phyloP scores from a whole-genome alignment of 495 filamentous ascomycete genomes.

The Cetradonia linearis region DNA sequence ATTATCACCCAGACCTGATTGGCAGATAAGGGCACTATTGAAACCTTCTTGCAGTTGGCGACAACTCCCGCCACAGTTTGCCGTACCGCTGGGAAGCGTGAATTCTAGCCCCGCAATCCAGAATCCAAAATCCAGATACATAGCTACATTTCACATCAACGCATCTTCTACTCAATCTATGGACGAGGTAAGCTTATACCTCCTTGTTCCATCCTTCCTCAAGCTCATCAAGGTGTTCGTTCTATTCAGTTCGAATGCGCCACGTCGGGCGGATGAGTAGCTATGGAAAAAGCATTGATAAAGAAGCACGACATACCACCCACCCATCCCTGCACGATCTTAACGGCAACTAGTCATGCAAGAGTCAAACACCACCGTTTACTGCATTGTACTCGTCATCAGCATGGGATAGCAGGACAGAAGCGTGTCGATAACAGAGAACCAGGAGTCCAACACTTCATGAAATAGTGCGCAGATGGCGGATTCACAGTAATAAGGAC shows the following conservation, averaged over 20 bases:
- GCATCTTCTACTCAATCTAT: background rate
- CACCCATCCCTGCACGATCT: constrained; percentile 16
- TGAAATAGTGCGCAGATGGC: too few species aligned
- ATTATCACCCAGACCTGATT: constrained; percentile 3
- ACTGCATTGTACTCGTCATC: constrained; percentile 17
- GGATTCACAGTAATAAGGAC: too few species aligned
- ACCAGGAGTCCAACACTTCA: background rate
- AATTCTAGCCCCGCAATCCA: background rate
- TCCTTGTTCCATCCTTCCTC: background rate
- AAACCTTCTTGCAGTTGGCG: constrained; percentile 14
- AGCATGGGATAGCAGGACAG: constrained; percentile 3
- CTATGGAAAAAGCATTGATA: background rate
- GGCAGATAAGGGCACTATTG: constrained; percentile 12
- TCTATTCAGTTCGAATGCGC: background rate
- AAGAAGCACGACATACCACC: constrained; percentile 8
- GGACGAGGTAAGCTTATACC: background rate
- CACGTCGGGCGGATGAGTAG: background rate
- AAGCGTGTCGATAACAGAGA: background rate
- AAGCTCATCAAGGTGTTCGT: background rate
- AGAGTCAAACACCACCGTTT: background rate
- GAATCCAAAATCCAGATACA: too few species aligned
- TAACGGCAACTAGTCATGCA: constrained; percentile 9
- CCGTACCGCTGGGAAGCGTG: constrained; percentile 4
- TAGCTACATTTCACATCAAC: background rate
- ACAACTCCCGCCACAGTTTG: background rate